phyloP scores from a whole-genome alignment of 495 filamentous ascomycete species.

The Tuber indicum region DNA sequence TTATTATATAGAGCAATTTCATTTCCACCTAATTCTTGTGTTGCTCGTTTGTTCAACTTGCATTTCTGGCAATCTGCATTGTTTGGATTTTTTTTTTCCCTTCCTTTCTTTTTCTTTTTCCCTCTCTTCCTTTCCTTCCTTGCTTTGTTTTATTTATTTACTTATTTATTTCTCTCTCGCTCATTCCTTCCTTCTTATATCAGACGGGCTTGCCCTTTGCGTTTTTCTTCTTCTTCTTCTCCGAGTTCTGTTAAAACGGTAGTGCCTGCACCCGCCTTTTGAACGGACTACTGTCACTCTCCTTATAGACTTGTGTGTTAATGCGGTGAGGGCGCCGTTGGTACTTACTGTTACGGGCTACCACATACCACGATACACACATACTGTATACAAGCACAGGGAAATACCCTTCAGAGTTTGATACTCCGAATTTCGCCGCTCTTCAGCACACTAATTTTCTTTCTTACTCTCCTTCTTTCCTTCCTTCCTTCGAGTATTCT shows the following conservation, averaged over 20 bases:
- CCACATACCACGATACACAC: neutral
- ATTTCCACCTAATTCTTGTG: slow-evolving; percentile 1
- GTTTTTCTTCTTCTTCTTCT: neutral
- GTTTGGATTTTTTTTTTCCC: neutral
- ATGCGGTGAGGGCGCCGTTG: neutral
- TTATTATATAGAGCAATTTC: slow-evolving; percentile 3
- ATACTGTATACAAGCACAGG: neutral
- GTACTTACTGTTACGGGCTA: neutral
- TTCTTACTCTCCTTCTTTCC: neutral
- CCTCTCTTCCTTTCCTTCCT: neutral
- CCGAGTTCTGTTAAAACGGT: neutral
- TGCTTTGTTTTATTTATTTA: neutral
- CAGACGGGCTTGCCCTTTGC: neutral
- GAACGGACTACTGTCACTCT: neutral
- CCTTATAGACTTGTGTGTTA: neutral
- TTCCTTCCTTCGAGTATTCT: too few species aligned
- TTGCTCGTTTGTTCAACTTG: neutral
- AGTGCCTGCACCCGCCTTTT: neutral
- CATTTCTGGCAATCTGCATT: neutral
- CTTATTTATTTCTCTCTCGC: neutral
- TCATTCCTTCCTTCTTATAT: neutral
- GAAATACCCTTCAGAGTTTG: slow-evolving; percentile 4
- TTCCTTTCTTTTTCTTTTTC: neutral
- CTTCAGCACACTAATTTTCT: neutral
- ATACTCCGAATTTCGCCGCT: slow-evolving; percentile 4